Evolutionary conservation across 176 grass and related monocot genomes (phyloP), one percentile per base, ranked within the genome.

Genomic region (Echinochloa phyllopogon): DNA sequence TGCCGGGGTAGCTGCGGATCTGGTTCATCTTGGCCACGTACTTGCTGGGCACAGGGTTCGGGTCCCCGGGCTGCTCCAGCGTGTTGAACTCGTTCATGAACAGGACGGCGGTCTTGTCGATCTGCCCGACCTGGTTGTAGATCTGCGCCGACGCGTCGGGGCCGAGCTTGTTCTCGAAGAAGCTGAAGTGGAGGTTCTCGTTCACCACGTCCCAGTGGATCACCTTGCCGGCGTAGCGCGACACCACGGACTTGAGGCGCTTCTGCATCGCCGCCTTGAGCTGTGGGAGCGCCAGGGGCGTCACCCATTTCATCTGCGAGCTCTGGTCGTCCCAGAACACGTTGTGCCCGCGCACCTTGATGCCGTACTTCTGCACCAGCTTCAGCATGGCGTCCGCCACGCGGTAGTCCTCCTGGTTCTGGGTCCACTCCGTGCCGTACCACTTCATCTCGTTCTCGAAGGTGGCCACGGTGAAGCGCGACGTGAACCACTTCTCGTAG

Each of bases 381-480:
- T 40, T 37, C 12, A 98, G 74, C 95, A 98, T 98, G 16, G 55
- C 72, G 60, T 98, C 95, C 0, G 95, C 39, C 14, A 91, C 43
- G 3, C 18, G 8, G 89, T 93, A 98, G 76, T 93, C 52, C 77
- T 89, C 90, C 3, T 88, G 56, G 53, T 76, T 75, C 51, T 72
- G 65, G 3, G 0, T 12, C 64, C 41, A 55, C 82, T 98, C 95
- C 0, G 77, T 98, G 61, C 82, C 45, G 69, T 95, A 95, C 95
- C 95, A 98, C 84, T 98, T 95, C 95, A 98, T 95, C 88, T 98
- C 95, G 87, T 98, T 98, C 92, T 98, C 95, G 77, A 98, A 95
- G n/a, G 89, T 98, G 43, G 93, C 90, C 6, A 90, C 84, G 0
- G 78, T 88, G 93, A 98, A 98, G 10, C 93, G 86, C 4, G 93